phyloP scores from a whole-genome alignment of 2,329 filamentous ascomycete species.

The Microascus cirrosus region DNA sequence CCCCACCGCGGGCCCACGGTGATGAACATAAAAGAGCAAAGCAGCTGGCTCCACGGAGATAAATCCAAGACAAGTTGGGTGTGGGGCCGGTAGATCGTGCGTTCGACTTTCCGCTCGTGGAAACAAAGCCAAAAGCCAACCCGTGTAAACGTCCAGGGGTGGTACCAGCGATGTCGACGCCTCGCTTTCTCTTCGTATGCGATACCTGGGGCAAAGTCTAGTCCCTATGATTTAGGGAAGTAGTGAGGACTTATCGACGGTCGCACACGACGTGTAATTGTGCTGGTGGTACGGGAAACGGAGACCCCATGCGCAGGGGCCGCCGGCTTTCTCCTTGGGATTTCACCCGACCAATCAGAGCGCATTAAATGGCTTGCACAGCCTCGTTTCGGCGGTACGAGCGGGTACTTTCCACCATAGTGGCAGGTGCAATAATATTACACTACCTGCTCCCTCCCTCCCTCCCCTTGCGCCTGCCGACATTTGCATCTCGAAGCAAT shows the following conservation, averaged over 20 bases:
- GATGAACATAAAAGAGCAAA: too few relatives aligned
- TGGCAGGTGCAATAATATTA: background rate
- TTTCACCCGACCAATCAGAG: background rate
- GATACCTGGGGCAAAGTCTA: background rate
- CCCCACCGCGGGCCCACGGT: background rate
- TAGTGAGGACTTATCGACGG: background rate
- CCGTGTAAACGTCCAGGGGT: background rate
- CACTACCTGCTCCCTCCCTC: background rate
- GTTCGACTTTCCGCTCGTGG: background rate
- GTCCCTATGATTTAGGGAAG: background rate
- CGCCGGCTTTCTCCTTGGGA: background rate
- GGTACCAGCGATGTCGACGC: background rate
- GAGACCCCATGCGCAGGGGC: background rate
- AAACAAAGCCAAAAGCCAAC: background rate
- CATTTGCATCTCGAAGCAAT: background rate
- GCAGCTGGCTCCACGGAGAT: too few relatives aligned
- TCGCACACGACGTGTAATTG: too few relatives aligned
- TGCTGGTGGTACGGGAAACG: too few relatives aligned
- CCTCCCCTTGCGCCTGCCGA: background rate
- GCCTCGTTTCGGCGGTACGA: background rate
- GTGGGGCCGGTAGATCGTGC: background rate
- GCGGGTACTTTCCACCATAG: background rate
- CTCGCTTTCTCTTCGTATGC: background rate
- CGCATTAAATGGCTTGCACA: background rate
- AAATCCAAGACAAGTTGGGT: background rate